phyloP scores from a whole-genome alignment of 139 green algal genomes.

The Chlamydomonas eustigma region DNA sequence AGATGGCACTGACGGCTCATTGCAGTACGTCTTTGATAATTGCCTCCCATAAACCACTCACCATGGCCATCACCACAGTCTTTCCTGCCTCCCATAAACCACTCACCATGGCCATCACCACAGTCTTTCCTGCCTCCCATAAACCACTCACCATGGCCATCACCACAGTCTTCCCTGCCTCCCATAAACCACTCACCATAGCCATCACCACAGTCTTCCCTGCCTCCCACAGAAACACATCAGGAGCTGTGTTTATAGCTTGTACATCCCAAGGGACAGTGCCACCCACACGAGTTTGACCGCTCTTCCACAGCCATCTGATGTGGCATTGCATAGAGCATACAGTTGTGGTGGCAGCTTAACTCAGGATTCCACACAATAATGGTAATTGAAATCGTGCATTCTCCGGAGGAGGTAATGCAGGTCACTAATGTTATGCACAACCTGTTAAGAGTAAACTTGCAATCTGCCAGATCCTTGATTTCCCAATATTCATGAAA shows the following conservation, averaged over 20 bases:
- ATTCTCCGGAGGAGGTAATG: too few relatives aligned
- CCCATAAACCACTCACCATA: slow-evolving; percentile 38
- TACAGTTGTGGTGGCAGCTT: too few relatives aligned
- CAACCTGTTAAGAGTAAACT: too few relatives aligned
- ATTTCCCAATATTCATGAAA: too few relatives aligned
- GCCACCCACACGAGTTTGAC: neutral
- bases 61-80: slow-evolving; percentile 29
- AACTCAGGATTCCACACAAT: too few relatives aligned
- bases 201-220: slow-evolving; percentile 40
- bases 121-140: slow-evolving; percentile 49
- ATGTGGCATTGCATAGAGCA: neutral
- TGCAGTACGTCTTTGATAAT: too few relatives aligned
- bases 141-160: slow-evolving; percentile 14
- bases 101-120: slow-evolving; percentile 26
- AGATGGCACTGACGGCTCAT: too few relatives aligned
- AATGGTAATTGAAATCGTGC: too few relatives aligned
- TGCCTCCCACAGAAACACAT: slow-evolving; percentile 52
- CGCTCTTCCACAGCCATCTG: slow-evolving; percentile 23
- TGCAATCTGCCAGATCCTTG: too few relatives aligned
- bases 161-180: slow-evolving; percentile 22
- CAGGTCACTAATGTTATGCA: too few relatives aligned
- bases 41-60: too few relatives aligned
- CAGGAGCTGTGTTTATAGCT: slow-evolving; percentile 50
- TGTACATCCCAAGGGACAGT: slow-evolving; percentile 23
- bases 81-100: slow-evolving; percentile 54